Conservation (phyloP, 331 rosid genomes). For the Rhamnella rubrinervis region DNA sequence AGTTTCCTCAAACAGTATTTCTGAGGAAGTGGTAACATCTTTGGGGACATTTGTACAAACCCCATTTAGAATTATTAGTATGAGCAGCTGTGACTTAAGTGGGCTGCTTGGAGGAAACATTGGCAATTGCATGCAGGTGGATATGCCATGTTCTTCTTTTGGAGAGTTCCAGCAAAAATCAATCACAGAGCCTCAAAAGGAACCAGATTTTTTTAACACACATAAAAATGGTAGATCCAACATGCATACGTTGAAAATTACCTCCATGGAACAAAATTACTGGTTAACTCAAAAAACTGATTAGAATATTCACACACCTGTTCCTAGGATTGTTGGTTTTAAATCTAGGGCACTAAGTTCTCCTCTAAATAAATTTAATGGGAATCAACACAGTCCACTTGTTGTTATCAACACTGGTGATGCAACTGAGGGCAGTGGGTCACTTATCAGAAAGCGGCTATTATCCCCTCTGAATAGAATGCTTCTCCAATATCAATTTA, state of each 20-base stretch:
- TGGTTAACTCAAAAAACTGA: slow-evolving; percentile 37
- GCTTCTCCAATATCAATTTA: slow-evolving; percentile 43
- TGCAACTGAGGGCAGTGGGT: slow-evolving; percentile 32
- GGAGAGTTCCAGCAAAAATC: slow-evolving; percentile 40
- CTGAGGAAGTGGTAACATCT: slow-evolving; percentile 61
- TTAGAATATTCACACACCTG: slow-evolving; percentile 37
- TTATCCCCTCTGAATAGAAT: slow-evolving; percentile 60
- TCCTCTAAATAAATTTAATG: slow-evolving; percentile 32
- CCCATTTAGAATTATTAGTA: slow-evolving; percentile 33
- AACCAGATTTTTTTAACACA: slow-evolving; percentile 28
- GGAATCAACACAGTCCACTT: slow-evolving; percentile 33
- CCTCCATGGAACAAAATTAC: slow-evolving; percentile 31
- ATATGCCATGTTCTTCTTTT: slow-evolving; percentile 32
- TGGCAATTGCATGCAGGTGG: slow-evolving; percentile 36
- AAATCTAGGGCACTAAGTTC: slow-evolving; percentile 40
- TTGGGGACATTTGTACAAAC: slow-evolving; percentile 48
- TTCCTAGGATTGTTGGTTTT: slow-evolving; percentile 61
- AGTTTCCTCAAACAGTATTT: slow-evolving; percentile 44
- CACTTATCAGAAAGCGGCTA: slow-evolving; percentile 46
- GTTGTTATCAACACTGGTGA: slow-evolving; percentile 24
- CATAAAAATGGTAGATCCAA: slow-evolving; percentile 38
- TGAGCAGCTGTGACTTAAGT: slow-evolving; percentile 52
- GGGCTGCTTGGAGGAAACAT: slow-evolving; percentile 46
- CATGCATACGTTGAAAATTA: slow-evolving; percentile 41
- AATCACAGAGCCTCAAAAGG: slow-evolving; percentile 37